A percentile compares a stretch with the other conserved stretches of the same genome.
Evolutionary conservation across 371 early-diverging fungal species (phyloP).

Genomic region (Mucor sp.): DNA sequence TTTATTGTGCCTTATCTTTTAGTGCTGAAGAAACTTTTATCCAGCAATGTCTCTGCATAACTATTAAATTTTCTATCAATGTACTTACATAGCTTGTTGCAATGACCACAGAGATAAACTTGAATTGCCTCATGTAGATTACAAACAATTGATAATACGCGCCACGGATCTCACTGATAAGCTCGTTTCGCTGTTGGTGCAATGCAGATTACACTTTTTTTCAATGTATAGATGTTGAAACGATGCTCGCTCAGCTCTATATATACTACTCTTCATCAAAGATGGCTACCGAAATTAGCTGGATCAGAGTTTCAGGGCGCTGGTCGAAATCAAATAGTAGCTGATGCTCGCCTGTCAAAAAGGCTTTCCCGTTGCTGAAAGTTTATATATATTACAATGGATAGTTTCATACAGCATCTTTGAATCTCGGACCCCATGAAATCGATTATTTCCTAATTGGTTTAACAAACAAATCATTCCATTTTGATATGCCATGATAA

Average conservation of each 20-base stretch:
- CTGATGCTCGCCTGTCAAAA: background rate
- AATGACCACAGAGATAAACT: background rate
- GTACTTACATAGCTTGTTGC: background rate
- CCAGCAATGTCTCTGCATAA: background rate
- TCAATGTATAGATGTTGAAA: no score
- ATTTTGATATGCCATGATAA: background rate
- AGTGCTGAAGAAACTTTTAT: slow-evolving; percentile 13
- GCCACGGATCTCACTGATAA: background rate
- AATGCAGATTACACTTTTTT: background rate
- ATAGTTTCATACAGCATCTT: background rate
- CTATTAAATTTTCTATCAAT: background rate
- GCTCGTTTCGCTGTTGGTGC: background rate
- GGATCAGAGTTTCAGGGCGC: background rate
- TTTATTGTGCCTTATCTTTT: slow-evolving; percentile 35
- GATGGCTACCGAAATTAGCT: background rate
- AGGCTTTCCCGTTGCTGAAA: background rate
- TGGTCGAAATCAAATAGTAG: background rate
- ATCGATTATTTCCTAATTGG: background rate
- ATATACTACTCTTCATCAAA: no score
- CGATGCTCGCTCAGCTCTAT: no score
- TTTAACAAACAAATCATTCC: background rate
- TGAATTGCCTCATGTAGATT: background rate
- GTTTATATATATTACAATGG: background rate
- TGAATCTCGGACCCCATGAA: background rate
- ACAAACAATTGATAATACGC: slow-evolving; percentile 1